Evolutionary conservation across 495 filamentous ascomycete species (phyloP).

Genomic region (Hyaloscypha finlandica): DNA sequence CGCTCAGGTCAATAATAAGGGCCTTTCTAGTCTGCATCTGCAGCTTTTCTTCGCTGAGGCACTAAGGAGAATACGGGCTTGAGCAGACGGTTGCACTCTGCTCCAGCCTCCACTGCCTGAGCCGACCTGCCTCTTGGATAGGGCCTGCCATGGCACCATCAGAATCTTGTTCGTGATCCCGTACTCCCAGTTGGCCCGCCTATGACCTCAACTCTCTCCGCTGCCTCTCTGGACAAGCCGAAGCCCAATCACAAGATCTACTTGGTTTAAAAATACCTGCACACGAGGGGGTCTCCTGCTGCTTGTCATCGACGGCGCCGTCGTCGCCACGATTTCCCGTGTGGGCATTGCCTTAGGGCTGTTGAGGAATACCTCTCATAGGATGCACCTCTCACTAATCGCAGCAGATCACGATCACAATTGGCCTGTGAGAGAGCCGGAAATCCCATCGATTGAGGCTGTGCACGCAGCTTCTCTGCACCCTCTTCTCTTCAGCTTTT

Average conservation of each 20-base stretch:
- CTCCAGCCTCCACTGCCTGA: neutral
- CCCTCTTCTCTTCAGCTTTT: neutral
- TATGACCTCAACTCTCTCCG: neutral
- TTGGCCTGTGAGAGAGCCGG: neutral
- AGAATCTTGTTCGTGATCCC: neutral
- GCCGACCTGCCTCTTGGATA: neutral
- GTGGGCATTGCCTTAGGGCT: neutral
- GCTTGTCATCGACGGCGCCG: neutral
- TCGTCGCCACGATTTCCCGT: neutral
- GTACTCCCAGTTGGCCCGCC: neutral
- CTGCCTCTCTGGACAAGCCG: too few species aligned
- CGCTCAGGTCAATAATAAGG: neutral
- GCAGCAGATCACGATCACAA: neutral
- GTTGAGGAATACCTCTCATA: neutral
- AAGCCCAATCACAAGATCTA: neutral
- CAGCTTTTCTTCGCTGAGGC: neutral
- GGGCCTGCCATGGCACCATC: too few species aligned
- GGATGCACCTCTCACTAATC: neutral
- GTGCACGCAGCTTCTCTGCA: slow-evolving; percentile 1
- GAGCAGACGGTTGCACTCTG: neutral
- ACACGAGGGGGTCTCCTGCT: neutral
- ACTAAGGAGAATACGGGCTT: neutral
- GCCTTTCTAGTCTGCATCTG: neutral
- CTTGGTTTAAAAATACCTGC: neutral
- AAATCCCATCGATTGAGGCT: slow-evolving; percentile 7